phyloP scores from a whole-genome alignment of 2,329 filamentous ascomycete genomes.

The Botrytis elliptica region DNA sequence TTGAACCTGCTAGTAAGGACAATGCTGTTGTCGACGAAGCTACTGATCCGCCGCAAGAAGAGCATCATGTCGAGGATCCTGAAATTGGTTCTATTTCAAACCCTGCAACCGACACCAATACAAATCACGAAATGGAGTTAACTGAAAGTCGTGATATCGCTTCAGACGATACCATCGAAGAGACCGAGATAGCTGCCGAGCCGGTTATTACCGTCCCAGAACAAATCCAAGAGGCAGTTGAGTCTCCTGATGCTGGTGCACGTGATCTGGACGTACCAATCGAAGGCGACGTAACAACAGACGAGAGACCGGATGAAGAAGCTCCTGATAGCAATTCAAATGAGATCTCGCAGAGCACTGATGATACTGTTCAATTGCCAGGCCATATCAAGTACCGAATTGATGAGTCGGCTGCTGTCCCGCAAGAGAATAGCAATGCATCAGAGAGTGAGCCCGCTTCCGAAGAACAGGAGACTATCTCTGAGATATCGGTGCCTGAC shows the following conservation, averaged over 20 bases:
- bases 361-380: neutral
- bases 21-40: neutral
- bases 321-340: neutral
- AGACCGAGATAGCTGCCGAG: neutral
- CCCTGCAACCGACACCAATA: neutral
- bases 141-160: neutral
- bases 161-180: neutral
- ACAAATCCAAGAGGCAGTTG: neutral
- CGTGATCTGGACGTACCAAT: neutral
- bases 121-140: neutral
- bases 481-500: neutral
- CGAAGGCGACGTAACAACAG: neutral
- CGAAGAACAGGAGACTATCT: neutral
- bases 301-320: neutral
- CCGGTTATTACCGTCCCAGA: neutral
- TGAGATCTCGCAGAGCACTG: neutral
- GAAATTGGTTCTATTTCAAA: neutral
- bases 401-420: neutral
- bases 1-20: neutral
- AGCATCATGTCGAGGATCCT: slow-evolving; percentile 1
- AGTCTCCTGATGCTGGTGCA: neutral
- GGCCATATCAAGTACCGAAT: neutral
- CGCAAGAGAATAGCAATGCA: neutral
- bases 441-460: neutral
- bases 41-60: neutral